Evolutionary conservation across 2,329 filamentous ascomycete species (phyloP).

Genomic region (Scedosporium apiospermum): DNA sequence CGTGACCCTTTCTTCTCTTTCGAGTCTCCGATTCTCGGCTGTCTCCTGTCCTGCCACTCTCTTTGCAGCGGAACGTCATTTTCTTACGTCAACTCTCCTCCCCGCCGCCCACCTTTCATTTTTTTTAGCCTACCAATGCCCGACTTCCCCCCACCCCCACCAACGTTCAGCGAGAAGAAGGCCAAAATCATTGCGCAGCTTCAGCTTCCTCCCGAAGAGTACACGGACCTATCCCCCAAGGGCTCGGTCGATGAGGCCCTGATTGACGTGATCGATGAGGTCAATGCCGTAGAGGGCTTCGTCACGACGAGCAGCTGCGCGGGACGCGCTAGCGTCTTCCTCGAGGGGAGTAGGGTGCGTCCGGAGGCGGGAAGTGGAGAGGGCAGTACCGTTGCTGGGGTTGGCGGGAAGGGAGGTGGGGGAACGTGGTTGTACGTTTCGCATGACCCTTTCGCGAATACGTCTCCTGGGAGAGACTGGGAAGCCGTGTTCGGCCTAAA

Average conservation of each 20-base stretch:
- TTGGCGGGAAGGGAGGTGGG: slow-evolving; percentile 78
- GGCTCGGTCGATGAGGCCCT: slow-evolving; percentile 77
- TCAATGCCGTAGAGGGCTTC: slow-evolving; percentile 65
- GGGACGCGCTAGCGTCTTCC: slow-evolving; percentile 76
- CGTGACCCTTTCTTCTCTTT: too few species aligned
- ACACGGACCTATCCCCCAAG: slow-evolving; percentile 81
- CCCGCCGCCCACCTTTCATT: not conserved
- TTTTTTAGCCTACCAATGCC: not conserved
- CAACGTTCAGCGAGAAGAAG: slow-evolving; percentile 54
- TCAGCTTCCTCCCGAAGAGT: slow-evolving; percentile 56
- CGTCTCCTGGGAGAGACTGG: slow-evolving; percentile 14
- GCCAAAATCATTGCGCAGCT: slow-evolving; percentile 62
- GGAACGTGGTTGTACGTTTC: slow-evolving; percentile 83
- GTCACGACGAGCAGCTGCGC: slow-evolving; percentile 93
- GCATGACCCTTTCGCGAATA: slow-evolving; percentile 55
- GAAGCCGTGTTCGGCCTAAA: slow-evolving; percentile 30
- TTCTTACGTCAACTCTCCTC: not conserved
- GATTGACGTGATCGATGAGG: slow-evolving; percentile 62
- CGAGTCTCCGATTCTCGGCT: too few species aligned
- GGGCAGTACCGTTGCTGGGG: slow-evolving; percentile 39
- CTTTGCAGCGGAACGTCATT: not conserved
- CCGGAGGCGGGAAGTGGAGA: slow-evolving; percentile 4
- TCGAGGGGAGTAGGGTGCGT: slow-evolving; percentile 58
- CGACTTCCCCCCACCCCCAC: slow-evolving; percentile 19
- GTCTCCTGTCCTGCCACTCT: too few species aligned